Evolutionary conservation across 495 filamentous ascomycete genomes (phyloP).

Genomic region (Cercophora newfieldiana): DNA sequence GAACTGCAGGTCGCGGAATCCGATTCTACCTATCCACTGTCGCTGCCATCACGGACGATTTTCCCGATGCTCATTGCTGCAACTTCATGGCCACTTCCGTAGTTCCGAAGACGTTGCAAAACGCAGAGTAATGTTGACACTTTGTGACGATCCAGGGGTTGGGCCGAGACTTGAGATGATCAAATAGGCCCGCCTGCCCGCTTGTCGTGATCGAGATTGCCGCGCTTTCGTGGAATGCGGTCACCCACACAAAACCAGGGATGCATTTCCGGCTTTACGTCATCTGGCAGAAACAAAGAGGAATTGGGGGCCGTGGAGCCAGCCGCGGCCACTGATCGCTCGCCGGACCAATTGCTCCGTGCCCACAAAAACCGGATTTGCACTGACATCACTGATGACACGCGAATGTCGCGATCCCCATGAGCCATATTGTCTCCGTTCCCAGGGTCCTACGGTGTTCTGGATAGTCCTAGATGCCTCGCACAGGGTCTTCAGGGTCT

Average conservation of each 20-base stretch:
- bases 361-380: background rate
- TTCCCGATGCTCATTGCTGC: background rate
- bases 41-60: background rate
- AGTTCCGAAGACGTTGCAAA: background rate
- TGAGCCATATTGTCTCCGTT: background rate
- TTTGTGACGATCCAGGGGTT: background rate
- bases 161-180: background rate
- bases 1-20: no score
- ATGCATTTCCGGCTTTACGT: background rate
- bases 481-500: background rate
- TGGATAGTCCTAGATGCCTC: background rate
- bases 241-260: background rate
- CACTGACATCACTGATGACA: background rate
- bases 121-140: no score
- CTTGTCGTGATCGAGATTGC: background rate
- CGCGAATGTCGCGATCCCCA: background rate
- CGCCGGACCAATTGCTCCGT: background rate
- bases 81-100: background rate
- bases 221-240: background rate
- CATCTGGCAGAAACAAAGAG: background rate
- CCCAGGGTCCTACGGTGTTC: background rate
- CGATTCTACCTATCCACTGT: background rate
- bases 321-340: background rate
- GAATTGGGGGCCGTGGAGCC: background rate
- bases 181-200: background rate